Evolutionary conservation across 2,329 filamentous ascomycete genomes (phyloP), one percentile per base, ranked within the genome.

Genomic region (Lasiodiplodia theobromae): DNA sequence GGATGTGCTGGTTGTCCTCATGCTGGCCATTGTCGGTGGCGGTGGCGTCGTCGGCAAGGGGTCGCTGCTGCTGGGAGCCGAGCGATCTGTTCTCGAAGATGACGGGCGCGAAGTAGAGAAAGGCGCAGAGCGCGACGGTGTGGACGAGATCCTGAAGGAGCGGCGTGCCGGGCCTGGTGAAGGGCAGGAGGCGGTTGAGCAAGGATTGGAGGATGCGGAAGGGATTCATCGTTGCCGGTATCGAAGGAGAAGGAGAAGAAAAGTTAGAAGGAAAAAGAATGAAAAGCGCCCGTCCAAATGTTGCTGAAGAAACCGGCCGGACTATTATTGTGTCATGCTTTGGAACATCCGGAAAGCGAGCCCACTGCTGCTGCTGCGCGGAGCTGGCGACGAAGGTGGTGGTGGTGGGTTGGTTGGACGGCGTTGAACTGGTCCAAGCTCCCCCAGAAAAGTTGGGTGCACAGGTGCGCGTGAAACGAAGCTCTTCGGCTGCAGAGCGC

Each of bases 81-180:
- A 4, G 8, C 25, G 66, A 38, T 60, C 51, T 49, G 57, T 38
- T 69, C 47, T 84, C 78, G 72, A 74, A 80, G 44, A 85, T 79
- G 70, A 81, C 80, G 21, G 83, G 83, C 0, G 81, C 83, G 70
- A 77, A 83, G 73, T 85, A 85, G 18, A 85, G 75, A 3, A 82
- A 76, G 28, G 77, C 75, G 71, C 81, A 82, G 3, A 85, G 77
- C 3, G 80, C 74, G 25, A 75, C 75, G 3, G 83, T 80, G 72
- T 85, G 83, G 0, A 83, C 69, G 12, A 85, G 73, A 69, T 85
- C 83, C 72, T 84, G 83, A 0, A 78, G 44, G 5, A 85, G 72
- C 5, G 83, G 83, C 34, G 82, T 85, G 4, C 78, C 77, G 1
- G 81, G 79, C 21, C 81, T 80, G 49, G 83, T 83, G 72, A 85